Evolutionary conservation across 2,329 filamentous ascomycete genomes (phyloP).

Genomic region (Paecilomyces fulvus): DNA sequence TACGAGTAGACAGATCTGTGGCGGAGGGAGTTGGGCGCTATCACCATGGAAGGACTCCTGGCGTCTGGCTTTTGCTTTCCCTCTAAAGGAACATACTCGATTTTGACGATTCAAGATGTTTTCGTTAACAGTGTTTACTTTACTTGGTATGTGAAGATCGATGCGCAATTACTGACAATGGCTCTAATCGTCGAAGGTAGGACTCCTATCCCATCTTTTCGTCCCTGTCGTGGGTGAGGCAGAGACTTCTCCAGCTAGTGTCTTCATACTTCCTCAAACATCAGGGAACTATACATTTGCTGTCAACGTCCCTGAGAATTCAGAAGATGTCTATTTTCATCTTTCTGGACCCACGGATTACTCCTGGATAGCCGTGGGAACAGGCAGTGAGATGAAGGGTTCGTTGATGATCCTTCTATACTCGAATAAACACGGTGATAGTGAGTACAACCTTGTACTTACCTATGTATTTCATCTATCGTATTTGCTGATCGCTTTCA

Average conservation of each 20-base stretch:
- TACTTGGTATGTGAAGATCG: neutral
- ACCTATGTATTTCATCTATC: neutral
- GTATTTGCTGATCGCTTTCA: neutral
- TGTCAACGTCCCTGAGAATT: constrained; percentile 15
- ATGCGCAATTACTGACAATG: neutral
- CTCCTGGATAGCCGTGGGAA: constrained; percentile 15
- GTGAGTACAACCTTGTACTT: constrained; percentile 1
- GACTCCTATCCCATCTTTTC: neutral
- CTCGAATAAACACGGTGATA: constrained; percentile 7
- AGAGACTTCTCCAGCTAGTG: constrained; percentile 2
- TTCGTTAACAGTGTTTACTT: neutral
- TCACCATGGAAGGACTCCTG: neutral
- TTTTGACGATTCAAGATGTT: neutral
- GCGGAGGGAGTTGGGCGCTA: neutral
- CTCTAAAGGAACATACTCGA: neutral
- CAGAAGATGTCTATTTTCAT: constrained; percentile 16
- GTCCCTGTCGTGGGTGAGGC: neutral
- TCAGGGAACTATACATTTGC: constrained; percentile 13
- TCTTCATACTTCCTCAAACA: constrained; percentile 10
- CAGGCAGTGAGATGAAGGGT: constrained; percentile 11
- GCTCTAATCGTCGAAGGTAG: neutral
- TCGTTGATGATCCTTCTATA: constrained; percentile 13
- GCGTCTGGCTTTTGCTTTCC: neutral
- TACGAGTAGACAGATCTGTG: neutral
- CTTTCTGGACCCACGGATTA: constrained; percentile 14